Conservation (phyloP, 805 yeast genomes). For the Kodamaea kakaduensis region DNA sequence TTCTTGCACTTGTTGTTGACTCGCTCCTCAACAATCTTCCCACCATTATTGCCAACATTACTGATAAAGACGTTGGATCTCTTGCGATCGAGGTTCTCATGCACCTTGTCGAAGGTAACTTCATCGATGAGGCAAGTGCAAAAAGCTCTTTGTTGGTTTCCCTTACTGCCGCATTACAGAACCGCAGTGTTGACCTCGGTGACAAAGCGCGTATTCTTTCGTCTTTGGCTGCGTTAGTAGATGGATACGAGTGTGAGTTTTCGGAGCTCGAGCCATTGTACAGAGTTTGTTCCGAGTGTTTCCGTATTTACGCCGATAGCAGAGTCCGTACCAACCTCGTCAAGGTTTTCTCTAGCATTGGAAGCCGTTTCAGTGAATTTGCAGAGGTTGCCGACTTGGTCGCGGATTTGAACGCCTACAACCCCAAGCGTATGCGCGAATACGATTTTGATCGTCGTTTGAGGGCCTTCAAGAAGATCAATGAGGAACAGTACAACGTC, state of each 20-base stretch:
- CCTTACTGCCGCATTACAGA: conserved; percentile 55
- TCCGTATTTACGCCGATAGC: conserved; percentile 54
- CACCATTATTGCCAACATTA: conserved; percentile 37
- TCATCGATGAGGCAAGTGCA: conserved; percentile 51
- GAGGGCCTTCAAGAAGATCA: conserved; percentile 60
- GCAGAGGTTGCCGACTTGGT: conserved; percentile 48
- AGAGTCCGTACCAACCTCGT: conserved; percentile 61
- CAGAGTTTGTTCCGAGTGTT: conserved; percentile 50
- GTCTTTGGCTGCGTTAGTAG: conserved; percentile 53
- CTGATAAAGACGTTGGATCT: conserved; percentile 45
- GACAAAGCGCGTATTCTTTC: conserved; percentile 56
- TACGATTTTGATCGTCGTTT: conserved; percentile 77
- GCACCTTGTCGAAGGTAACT: conserved; percentile 54
- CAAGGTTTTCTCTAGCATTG: conserved; percentile 56
- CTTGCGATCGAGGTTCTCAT: conserved; percentile 50
- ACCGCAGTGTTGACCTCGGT: conserved; percentile 44
- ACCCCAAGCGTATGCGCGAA: conserved; percentile 58
- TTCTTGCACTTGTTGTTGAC: conserved; percentile 57
- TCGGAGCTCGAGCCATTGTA: conserved; percentile 49
- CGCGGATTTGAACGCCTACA: conserved; percentile 65
- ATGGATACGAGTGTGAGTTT: conserved; percentile 50
- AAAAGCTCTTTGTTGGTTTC: conserved; percentile 52
- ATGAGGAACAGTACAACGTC: conserved; percentile 46
- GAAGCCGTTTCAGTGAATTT: conserved; percentile 42
- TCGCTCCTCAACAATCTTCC: conserved; percentile 52